Conservation (phyloP, 345 rosid species). For the Atalantia buxifolia region DNA sequence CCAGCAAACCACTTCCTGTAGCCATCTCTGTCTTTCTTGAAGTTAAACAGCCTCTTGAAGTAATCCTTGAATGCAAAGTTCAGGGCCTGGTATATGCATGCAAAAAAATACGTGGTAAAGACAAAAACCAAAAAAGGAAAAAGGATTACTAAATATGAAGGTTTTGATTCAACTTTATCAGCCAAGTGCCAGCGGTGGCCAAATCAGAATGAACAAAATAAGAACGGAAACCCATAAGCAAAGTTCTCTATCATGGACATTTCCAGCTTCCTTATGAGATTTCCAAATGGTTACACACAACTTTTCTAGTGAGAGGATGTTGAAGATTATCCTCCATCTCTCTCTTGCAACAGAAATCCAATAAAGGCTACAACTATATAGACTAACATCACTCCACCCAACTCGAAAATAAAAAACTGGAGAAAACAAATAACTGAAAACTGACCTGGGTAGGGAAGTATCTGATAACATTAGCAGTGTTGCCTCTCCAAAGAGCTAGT, state of each 20-base stretch:
- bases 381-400: neutral
- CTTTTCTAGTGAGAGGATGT: neutral
- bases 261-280: neutral
- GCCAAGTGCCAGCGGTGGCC: neutral
- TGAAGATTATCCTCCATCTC: neutral
- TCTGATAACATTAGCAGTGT: constrained; percentile 56
- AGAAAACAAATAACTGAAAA: neutral
- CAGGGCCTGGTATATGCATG: constrained; percentile 35
- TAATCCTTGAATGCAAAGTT: constrained; percentile 59
- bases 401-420: neutral
- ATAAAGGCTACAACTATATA: neutral
- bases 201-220: neutral
- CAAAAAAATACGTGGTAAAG: neutral
- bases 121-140: neutral
- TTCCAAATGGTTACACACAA: neutral
- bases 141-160: neutral
- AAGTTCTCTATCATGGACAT: neutral
- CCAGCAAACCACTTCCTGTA: constrained; percentile 66
- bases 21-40: constrained; percentile 53
- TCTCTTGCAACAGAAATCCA: neutral
- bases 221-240: neutral
- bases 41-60: constrained; percentile 51
- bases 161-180: neutral
- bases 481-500: constrained; percentile 57
- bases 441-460: constrained; percentile 49